Base-by-base conservation (phyloP, 352 stramenopile species). In the Pythium insidiosum region DNA sequence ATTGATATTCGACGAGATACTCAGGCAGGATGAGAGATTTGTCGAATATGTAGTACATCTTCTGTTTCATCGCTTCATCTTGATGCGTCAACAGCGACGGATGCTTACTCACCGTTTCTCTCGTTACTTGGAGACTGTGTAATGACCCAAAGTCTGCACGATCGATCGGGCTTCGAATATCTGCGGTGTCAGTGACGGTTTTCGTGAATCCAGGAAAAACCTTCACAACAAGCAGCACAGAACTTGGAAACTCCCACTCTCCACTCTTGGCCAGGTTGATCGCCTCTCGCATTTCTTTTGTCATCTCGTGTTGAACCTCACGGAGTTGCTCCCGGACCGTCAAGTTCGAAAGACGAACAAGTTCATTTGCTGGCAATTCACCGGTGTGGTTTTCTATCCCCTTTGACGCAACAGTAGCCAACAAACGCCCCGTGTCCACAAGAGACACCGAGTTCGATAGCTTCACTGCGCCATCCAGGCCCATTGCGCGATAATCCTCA, bases 1-100 rank as follows among this genome's bases (percentile, higher is more conserved):
- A 95, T 24, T 91, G 56, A 43, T 86, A 94, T 42, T 92, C 75
- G 18, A 95, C 74, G 18, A 95, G 56, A 42, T 93, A 95, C 53
- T 94, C 84, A 1, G 84, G 84, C 10, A 95, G 55, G 21, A 91
- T 57, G 7, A 94, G 47, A 1, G 66, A 65, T 22, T 75, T 76
- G 62, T 95, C 83, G 40, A 94, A 84, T 34, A 91, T 39, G 36
- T 84, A 88, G 40, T 87, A 94, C 18, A 79, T 43, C 6, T 73
- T 86, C 50, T 89, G 75, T 12, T 61, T 69, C 39, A 46, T n/a
- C n/a, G 57, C 38, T 47, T 63, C 41, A 2, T 35, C n/a, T 6
- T 4, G 25, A 15, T 20, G 21, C 22, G 18, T 13, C 29, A 24
- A 6, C 20, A 7, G n/a, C n/a, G n/a, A n/a, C n/a, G 4, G 47